These are phyloP conservation scores for Coffea humblotiana DNA, from an alignment of 305 asterid genomes.

Conservation along the genomic window DNA sequence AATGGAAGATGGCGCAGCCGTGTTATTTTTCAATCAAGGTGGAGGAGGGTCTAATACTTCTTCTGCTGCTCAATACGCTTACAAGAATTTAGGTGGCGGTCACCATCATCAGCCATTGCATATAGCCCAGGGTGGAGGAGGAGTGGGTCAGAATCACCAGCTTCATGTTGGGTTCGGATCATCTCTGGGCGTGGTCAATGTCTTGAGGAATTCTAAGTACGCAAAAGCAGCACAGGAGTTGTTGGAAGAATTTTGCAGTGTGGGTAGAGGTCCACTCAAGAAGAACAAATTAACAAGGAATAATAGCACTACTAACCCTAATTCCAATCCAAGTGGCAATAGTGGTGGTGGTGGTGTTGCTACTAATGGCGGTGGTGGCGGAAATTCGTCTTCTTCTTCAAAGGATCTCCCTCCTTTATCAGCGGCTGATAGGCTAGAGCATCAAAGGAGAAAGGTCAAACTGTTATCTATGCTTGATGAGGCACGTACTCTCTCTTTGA, in stretches of 20 bases:
- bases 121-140: conserved; percentile 30
- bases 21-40: conserved; percentile 69
- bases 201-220: conserved; percentile 67
- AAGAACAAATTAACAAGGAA: conserved; percentile 45
- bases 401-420: conserved; percentile 66
- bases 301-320: conserved; percentile 44
- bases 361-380: conserved; percentile 25
- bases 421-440: conserved; percentile 82
- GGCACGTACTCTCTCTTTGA: conserved; percentile 51
- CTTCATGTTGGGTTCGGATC: conserved; percentile 53
- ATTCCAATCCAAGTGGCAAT: conserved; percentile 29
- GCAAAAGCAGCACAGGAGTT: conserved; percentile 85
- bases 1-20: conserved; percentile 60
- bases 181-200: conserved; percentile 51
- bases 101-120: conserved; percentile 24
- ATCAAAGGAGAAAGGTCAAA: conserved; percentile 96
- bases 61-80: conserved; percentile 38
- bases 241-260: conserved; percentile 90
- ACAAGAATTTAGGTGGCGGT: conserved; percentile 35
- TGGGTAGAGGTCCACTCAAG: conserved; percentile 80
- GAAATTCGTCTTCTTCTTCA: conserved; percentile 43
- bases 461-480: conserved; percentile 76
- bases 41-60: conserved; percentile 41
- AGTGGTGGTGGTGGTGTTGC: conserved; percentile 17
- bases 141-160: conserved; percentile 37